Base-by-base conservation (phyloP, 164 flowering plant species). In the Piper longum region DNA sequence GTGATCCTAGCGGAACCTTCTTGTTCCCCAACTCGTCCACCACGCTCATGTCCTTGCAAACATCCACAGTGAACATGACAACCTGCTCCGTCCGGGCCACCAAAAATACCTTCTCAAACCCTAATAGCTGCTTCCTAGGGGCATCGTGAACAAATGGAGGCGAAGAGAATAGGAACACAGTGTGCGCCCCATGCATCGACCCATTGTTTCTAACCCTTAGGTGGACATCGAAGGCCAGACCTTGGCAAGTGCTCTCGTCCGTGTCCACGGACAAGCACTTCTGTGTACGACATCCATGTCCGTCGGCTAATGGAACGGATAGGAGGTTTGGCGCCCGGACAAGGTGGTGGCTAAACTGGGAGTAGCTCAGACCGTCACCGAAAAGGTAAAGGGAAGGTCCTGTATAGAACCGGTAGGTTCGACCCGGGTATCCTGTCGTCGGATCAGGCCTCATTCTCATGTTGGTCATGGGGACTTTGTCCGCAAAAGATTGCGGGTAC, bases 381-480 rank as follows among this genome's bases (percentile, higher is more conserved):
- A 91, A 95, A 17, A 78, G 4, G 56, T 79, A 91, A 11, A 95
- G 76, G 0, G 88, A 80, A 69, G 79, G 77, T 0, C 99, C 99
- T 0, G 78, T 86, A 80, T 93, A 93, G 77, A 93, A 93, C 54
- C 99, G 73, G 71, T 93, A 93, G 2, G 83, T 83, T 57, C 99
- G 66, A 4, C 99, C 99, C 0, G 99, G 97, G 74, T 88, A 90
- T 8, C 97, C 97, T 0, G 74, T 90, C 4, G 82, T 62, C 1
- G 89, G 81, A 66, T 90, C 84, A 1, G 96, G 81, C 67, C 99
- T 87, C 99, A 95, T 95, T 79, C 83, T 83, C 99, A 95, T 95
- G 79, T 84, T 82, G 39, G 95, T 88, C 97, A 95, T 95, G 6
- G 88, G 83, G 14, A 95, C 86, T 61, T 82, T 91, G 39, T 88